Percentiles rank a stretch among this genome's conserved stretches.
phyloP scores from a whole-genome alignment of 371 early-diverging fungal species.

The Ecytonucleospora hepatopenaei region DNA sequence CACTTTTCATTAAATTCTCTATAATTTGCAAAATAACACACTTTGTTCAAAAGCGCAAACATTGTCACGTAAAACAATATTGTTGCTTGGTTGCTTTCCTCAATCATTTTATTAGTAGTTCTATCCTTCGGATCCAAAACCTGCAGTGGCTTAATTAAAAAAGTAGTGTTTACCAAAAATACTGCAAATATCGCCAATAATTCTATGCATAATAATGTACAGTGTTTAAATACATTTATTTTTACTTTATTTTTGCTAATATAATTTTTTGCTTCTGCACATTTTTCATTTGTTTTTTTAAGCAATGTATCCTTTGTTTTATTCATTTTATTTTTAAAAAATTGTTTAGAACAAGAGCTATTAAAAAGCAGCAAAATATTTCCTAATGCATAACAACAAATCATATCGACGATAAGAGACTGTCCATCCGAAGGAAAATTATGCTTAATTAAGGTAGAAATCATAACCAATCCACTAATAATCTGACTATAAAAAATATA shows the following conservation, averaged over 20 bases:
- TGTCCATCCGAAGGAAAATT: not conserved
- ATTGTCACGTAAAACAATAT: not conserved
- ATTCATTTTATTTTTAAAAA: no score
- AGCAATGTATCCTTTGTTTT: no score
- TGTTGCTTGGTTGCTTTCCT: not conserved
- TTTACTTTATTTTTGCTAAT: not conserved
- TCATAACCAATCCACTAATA: not conserved
- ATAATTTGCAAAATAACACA: conserved; percentile 2
- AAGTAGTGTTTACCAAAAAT: not conserved
- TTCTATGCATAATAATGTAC: not conserved
- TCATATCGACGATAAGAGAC: not conserved
- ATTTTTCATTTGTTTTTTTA: no score
- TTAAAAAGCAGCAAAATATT: not conserved
- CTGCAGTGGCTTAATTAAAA: conserved; percentile 1
- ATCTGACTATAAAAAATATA: conserved; percentile 64
- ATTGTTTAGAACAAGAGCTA: no score
- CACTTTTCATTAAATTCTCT: conserved; percentile 2
- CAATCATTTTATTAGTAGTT: not conserved
- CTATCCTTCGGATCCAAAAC: not conserved
- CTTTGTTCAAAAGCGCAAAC: conserved; percentile 1
- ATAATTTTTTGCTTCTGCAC: no score
- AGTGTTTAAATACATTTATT: not conserved
- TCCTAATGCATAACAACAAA: not conserved
- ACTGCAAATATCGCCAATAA: not conserved
- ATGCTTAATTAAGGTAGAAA: not conserved